Evolutionary conservation across 2,329 filamentous ascomycete species (phyloP), one percentile per base, ranked within the genome.

Genomic region (Alternaria sp.): DNA sequence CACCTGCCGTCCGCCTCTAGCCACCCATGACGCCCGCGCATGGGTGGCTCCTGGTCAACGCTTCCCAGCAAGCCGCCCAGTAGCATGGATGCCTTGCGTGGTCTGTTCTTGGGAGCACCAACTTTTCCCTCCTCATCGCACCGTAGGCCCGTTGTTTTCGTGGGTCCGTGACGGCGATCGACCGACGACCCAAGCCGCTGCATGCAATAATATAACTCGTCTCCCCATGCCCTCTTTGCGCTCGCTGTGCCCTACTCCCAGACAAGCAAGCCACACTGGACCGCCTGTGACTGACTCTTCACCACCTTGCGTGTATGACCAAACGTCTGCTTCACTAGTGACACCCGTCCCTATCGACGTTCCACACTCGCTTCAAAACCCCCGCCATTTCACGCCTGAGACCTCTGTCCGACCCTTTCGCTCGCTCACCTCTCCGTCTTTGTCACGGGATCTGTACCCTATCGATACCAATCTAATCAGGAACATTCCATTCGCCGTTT

Each of bases 301-400:
- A 56, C 62, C 53, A 56, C 64, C 61, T 49, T 32, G 28, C 44
- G 22, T 62, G 28, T 38, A 51, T 60, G 52, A 51, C 49, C 28
- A 30, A 11, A 24, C n/a, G 52, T 66, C 63, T 72, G 68, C 66
- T 67, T 70, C 72, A 72, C 65, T 62, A 57, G 72, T 75, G 67
- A 70, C 70, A 71, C 70, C 67, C 65, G 62, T 71, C 64, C 58
- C 64, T 58, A 59, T 64, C 64, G 56, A 59, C 66, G 66, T 71
- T 71, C 59, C 68, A 75, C 74, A 67, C 68, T 75, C 73, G 74
- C 69, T 76, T 72, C 70, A 60, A 66, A 64, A 69, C 62, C 65
- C 28, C 56, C 62, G 58, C 57, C 53, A 63, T 47, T 54, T n/a
- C 20, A 62, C 59, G 62, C 61, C 66, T 68, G 51, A 63, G 46